Base-by-base conservation (phyloP, 208 protist genomes). In the Porcisia hertigi region DNA sequence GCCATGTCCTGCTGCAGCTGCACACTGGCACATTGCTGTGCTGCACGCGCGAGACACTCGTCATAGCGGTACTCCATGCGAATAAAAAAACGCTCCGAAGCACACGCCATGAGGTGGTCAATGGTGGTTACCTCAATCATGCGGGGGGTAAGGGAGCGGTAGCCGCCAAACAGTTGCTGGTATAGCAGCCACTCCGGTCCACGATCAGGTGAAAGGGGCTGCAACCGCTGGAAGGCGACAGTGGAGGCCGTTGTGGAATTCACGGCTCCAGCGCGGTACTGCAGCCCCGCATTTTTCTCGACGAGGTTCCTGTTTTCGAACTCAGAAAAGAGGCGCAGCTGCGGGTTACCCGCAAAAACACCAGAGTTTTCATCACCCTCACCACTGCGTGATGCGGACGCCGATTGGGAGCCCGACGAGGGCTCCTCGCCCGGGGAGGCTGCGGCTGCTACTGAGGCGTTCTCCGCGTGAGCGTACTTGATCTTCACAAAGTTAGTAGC, bases 181-280 rank as follows among this genome's bases (percentile, higher is more conserved):
- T 96, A 97, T 20, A 96, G 63, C 43, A 86, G 71, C 94, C 94
- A 97, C 83, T 97, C 89, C 5, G 94, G 91, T 11, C 81, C 88
- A 18, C 93, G 86, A 76, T 97, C 95, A 12, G 93, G 93, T 5
- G 93, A 95, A 43, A 94, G 82, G 7, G 93, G 93, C 71, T 97
- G 88, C 14, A 97, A 79, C 2, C 93, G 84, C 69, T 94, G 84
- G 76, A 95, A 94, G 12, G 85, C 82, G 14, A 92, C 85, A 8
- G 91, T 88, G 5, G 83, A 75, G 3, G 91, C 88, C 11, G 93
- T 93, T 20, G 93, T 91, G 36, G 91, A 97, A 52, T 86, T 94
- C 16, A 85, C 81, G 4, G 84, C 93, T 20, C 77, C 86, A 18
- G 88, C 88, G 34, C 87, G 83, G 69, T 85, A 82, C 66, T 86